Percentiles rank a stretch among this genome's conserved stretches.
phyloP scores from a whole-genome alignment of 305 asterid species.

The Fraxinus greggii region DNA sequence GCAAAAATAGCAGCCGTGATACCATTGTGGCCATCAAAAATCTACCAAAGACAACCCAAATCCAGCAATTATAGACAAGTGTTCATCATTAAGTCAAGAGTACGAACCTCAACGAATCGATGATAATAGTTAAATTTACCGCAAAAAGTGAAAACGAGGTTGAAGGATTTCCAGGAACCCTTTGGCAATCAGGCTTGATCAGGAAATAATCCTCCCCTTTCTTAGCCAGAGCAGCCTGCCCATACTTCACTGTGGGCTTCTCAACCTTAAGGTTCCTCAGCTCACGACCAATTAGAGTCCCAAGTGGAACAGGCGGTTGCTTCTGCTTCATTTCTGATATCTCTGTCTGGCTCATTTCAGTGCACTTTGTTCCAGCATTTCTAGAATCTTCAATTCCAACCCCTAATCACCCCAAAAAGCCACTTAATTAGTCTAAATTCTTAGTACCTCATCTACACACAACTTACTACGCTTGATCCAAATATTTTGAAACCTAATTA shows the following conservation, averaged over 20 bases:
- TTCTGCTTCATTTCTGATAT: conserved; percentile 60
- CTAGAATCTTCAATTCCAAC: conserved; percentile 20
- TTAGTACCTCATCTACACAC: conserved; percentile 3
- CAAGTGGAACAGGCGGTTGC: conserved; percentile 66
- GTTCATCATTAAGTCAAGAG: background rate
- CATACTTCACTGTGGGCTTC: conserved; percentile 67
- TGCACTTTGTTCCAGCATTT: conserved; percentile 44
- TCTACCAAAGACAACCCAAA: conserved; percentile 41
- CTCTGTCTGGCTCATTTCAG: conserved; percentile 59
- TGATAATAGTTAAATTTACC: conserved; percentile 38
- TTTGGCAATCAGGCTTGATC: conserved; percentile 62
- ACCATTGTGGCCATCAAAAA: conserved; percentile 98
- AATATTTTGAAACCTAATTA: background rate
- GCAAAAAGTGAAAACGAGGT: conserved; percentile 82
- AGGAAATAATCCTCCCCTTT: conserved; percentile 94
- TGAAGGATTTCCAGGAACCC: conserved; percentile 67
- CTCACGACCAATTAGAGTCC: conserved; percentile 86
- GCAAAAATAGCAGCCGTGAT: conserved; percentile 94
- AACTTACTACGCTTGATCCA: conserved; percentile 21
- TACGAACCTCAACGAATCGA: conserved; percentile 12
- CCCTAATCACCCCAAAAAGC: conserved; percentile 23
- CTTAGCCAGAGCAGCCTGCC: conserved; percentile 84
- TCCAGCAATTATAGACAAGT: conserved; percentile 7
- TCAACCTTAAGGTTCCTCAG: conserved; percentile 72
- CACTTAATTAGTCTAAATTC: conserved; percentile 23